A percentile compares a stretch with the other conserved stretches of the same genome.
Conservation (phyloP, 1,139 yeast genomes). For the Kodamaea suecica region DNA sequence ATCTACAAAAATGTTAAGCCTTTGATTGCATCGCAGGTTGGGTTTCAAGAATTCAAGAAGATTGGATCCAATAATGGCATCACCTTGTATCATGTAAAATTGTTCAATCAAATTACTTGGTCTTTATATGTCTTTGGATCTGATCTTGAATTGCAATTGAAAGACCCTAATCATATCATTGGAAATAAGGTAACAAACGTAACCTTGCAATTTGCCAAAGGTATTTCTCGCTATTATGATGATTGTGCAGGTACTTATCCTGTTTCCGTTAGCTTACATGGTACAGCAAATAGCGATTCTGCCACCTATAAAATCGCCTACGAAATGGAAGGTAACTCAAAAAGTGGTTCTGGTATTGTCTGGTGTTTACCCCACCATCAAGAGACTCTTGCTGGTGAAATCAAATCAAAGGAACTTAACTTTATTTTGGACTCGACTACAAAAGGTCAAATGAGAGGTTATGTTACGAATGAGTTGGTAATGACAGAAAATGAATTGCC, state of each 20-base stretch:
- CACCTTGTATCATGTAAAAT: slow-evolving; percentile 30
- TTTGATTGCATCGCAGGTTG: slow-evolving; percentile 58
- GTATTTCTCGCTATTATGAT: slow-evolving; percentile 47
- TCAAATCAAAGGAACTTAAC: slow-evolving; percentile 26
- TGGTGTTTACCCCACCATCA: slow-evolving; percentile 71
- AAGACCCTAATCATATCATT: slow-evolving; percentile 54
- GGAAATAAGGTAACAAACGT: slow-evolving; percentile 29
- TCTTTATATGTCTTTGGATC: slow-evolving; percentile 32
- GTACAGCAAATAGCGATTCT: slow-evolving; percentile 21
- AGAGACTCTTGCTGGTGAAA: slow-evolving; percentile 32
- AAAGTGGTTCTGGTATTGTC: slow-evolving; percentile 32
- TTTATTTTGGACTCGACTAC: slow-evolving; percentile 61
- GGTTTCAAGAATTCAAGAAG: slow-evolving; percentile 47
- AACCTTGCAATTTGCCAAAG: slow-evolving; percentile 47
- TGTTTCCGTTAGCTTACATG: slow-evolving; percentile 24
- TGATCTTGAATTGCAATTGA: slow-evolving; percentile 38
- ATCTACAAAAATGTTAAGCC: slow-evolving; percentile 56
- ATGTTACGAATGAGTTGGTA: slow-evolving; percentile 44
- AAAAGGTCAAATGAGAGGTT: slow-evolving; percentile 64
- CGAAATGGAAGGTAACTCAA: slow-evolving; percentile 28
- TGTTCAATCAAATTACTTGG: slow-evolving; percentile 45
- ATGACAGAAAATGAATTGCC: slow-evolving; percentile 52
- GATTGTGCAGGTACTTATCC: slow-evolving; percentile 47
- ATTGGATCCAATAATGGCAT: slow-evolving; percentile 17
- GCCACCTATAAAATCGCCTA: slow-evolving; percentile 33